Conservation (phyloP, 2,329 filamentous ascomycete species). For the Epichloe typhina region DNA sequence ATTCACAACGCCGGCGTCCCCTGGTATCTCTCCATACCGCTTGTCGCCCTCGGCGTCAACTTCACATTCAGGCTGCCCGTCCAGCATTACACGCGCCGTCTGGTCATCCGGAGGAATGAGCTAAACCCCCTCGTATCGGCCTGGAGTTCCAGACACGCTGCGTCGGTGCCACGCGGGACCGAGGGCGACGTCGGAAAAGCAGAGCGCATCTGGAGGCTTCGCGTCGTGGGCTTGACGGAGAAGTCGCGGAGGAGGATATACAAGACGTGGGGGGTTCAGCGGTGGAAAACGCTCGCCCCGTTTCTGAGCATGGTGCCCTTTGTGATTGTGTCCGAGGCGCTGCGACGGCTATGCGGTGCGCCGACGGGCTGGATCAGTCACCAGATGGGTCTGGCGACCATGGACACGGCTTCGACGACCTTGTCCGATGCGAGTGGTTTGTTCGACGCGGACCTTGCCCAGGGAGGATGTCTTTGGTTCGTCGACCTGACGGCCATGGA, state of each 20-base stretch:
- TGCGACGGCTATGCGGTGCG: conserved; percentile 32
- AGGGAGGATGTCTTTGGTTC: conserved; percentile 43
- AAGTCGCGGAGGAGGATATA: conserved; percentile 21
- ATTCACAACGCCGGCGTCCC: conserved; percentile 33
- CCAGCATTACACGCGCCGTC: conserved; percentile 25
- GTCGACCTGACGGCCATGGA: conserved; percentile 38
- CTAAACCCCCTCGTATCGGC: conserved; percentile 17
- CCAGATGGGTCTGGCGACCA: conserved; percentile 16
- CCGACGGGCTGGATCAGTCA: conserved; percentile 18
- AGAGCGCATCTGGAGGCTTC: conserved; percentile 12
- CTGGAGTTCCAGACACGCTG: conserved; percentile 18
- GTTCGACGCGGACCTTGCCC: conserved; percentile 27
- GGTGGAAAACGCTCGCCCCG: conserved; percentile 30
- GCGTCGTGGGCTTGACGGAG: conserved; percentile 13
- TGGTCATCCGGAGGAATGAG: conserved; percentile 17
- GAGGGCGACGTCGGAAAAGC: conserved; percentile 4
- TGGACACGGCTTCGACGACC: conserved; percentile 10
- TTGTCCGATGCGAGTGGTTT: conserved; percentile 14
- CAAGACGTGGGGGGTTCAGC: conserved; percentile 30
- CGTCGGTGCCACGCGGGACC: neutral
- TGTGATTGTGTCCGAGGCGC: conserved; percentile 34
- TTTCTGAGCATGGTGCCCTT: conserved; percentile 34
- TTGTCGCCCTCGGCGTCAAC: conserved; percentile 35
- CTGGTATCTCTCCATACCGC: conserved; percentile 42
- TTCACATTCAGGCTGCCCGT: conserved; percentile 33